phyloP scores from a whole-genome alignment of 345 rosid species.

The Arabis alpina region DNA sequence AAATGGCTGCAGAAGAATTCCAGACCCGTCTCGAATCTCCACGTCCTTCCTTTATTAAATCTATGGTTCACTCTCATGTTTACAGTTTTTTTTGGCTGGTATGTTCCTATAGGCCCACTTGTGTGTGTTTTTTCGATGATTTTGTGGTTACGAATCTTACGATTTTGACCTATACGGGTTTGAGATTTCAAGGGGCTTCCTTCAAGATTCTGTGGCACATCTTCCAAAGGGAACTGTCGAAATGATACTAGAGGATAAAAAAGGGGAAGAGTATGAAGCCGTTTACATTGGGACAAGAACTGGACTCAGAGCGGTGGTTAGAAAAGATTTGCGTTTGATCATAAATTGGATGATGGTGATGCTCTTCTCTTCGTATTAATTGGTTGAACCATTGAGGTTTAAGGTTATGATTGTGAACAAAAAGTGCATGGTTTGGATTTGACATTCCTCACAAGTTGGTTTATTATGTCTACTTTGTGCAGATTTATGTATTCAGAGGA shows the following conservation, averaged over 20 bases:
- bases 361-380: constrained; percentile 66
- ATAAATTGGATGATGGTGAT: constrained; percentile 69
- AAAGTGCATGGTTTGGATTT: too few species aligned
- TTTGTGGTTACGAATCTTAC: too few species aligned
- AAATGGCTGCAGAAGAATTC: constrained; percentile 55
- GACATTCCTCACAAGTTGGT: too few species aligned
- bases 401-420: too few species aligned
- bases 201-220: constrained; percentile 50
- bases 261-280: constrained; percentile 51
- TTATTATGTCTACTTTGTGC: too few species aligned
- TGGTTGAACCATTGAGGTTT: constrained; percentile 48
- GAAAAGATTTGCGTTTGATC: constrained; percentile 72
- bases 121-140: neutral
- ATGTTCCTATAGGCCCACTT: constrained; percentile 30
- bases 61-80: constrained; percentile 78
- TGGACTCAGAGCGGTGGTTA: constrained; percentile 79
- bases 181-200: constrained; percentile 55
- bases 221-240: constrained; percentile 56
- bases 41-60: constrained; percentile 61
- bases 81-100: constrained; percentile 78
- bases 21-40: constrained; percentile 45
- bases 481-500: too few species aligned
- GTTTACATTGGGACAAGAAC: constrained; percentile 53
- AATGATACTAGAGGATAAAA: constrained; percentile 54
- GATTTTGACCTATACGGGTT: neutral